A percentile compares a stretch with the other conserved stretches of the same genome.
These are phyloP conservation scores for Rhizophagus sp. DNA, from an alignment of 192 early-diverging fungal genomes.

Conservation along the genomic window DNA sequence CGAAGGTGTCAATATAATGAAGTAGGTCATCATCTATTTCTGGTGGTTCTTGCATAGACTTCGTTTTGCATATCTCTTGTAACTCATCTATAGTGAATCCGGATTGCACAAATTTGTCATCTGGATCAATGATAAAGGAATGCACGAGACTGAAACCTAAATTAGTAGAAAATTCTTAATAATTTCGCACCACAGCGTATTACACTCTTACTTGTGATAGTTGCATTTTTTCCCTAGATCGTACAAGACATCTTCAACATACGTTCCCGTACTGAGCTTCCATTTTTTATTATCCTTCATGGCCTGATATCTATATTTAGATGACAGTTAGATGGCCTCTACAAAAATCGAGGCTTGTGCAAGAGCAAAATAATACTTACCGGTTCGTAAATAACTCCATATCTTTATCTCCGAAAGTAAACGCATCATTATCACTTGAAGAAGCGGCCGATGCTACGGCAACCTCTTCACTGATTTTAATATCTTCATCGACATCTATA, in stretches of 20 bases:
- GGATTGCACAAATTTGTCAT: slow-evolving; percentile 10
- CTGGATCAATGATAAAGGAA: slow-evolving; percentile 12
- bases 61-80: neutral
- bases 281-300: neutral
- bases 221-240: slow-evolving; percentile 3
- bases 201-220: neutral
- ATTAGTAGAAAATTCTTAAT: neutral
- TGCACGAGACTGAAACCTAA: neutral
- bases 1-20: slow-evolving; percentile 6
- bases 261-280: neutral
- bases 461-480: neutral
- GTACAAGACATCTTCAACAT: slow-evolving; percentile 19
- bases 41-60: neutral
- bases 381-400: neutral
- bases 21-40: slow-evolving; percentile 12
- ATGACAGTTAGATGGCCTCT: neutral
- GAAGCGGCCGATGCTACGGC: too few relatives aligned
- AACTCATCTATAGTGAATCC: neutral
- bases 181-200: neutral
- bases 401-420: too few relatives aligned
- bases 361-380: neutral
- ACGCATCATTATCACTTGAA: neutral
- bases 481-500: neutral
- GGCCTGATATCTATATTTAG: neutral
- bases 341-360: neutral